Conservation (phyloP, 129 eudicot species). For the Lactuca sativa region DNA sequence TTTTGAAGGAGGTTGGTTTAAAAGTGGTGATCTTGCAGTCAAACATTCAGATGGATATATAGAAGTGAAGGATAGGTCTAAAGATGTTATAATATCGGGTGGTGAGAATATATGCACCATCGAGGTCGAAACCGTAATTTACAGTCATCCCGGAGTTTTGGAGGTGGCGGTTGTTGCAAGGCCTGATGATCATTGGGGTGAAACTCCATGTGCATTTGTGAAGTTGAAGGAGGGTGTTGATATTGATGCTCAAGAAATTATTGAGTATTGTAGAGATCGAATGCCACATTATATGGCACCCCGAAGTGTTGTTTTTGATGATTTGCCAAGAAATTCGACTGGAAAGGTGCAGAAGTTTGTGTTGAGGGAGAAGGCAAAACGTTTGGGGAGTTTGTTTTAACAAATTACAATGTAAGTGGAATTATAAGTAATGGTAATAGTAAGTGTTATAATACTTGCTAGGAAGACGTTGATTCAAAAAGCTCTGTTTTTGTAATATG, state of each 20-base stretch:
- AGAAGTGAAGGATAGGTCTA: background rate
- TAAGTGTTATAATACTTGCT: too few relatives aligned
- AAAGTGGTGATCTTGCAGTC: background rate
- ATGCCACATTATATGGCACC: background rate
- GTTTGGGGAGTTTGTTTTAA: background rate
- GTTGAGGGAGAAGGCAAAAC: background rate
- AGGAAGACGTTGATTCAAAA: too few relatives aligned
- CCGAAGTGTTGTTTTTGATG: background rate
- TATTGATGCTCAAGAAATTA: background rate
- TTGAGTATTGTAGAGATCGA: background rate
- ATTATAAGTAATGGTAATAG: too few relatives aligned
- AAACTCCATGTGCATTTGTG: background rate
- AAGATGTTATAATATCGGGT: background rate
- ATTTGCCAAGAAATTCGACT: background rate
- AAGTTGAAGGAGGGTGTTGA: background rate
- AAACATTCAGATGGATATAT: background rate
- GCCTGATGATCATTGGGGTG: background rate
- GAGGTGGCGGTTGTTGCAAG: background rate
- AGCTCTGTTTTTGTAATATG: too few relatives aligned
- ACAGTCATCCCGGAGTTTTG: background rate
- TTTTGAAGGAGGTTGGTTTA: background rate
- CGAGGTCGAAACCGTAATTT: background rate
- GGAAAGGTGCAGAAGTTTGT: background rate
- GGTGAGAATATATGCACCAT: background rate
- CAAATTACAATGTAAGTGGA: too few relatives aligned